phyloP scores from a whole-genome alignment of 148 eudicot species.

The Cornus kousa region DNA sequence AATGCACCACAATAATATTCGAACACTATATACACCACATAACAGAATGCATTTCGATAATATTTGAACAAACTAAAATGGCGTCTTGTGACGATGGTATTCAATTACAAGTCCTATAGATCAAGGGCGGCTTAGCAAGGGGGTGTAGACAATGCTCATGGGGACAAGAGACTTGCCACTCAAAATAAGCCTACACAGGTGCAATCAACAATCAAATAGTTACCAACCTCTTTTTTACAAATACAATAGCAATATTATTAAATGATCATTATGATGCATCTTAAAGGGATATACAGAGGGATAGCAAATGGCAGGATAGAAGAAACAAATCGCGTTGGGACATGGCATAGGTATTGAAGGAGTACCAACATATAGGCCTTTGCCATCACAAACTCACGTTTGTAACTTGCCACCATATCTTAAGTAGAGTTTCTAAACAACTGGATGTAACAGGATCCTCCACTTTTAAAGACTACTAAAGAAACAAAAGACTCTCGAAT shows the following conservation, averaged over 20 bases:
- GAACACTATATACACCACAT: background rate
- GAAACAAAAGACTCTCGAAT: too few relatives aligned
- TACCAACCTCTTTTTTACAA: too few relatives aligned
- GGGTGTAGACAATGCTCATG: background rate
- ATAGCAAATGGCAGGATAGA: background rate
- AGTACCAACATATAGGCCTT: background rate
- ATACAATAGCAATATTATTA: background rate
- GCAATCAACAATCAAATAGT: background rate
- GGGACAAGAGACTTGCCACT: background rate
- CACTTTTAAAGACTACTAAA: too few relatives aligned
- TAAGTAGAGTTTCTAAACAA: too few relatives aligned
- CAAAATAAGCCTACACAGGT: background rate
- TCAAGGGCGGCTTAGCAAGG: background rate
- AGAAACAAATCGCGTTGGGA: background rate
- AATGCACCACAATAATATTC: too few relatives aligned
- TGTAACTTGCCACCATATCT: too few relatives aligned
- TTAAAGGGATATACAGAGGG: background rate
- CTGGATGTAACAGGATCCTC: too few relatives aligned
- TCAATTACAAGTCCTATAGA: too few relatives aligned
- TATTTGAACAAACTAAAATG: background rate
- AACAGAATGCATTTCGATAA: background rate
- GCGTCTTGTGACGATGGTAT: too few relatives aligned
- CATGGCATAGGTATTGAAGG: background rate
- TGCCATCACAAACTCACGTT: too few relatives aligned
- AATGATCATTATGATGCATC: background rate